These are phyloP conservation scores for Herpomyces periplanetae DNA, from an alignment of 2,329 filamentous ascomycete genomes.

Conservation along the genomic window DNA sequence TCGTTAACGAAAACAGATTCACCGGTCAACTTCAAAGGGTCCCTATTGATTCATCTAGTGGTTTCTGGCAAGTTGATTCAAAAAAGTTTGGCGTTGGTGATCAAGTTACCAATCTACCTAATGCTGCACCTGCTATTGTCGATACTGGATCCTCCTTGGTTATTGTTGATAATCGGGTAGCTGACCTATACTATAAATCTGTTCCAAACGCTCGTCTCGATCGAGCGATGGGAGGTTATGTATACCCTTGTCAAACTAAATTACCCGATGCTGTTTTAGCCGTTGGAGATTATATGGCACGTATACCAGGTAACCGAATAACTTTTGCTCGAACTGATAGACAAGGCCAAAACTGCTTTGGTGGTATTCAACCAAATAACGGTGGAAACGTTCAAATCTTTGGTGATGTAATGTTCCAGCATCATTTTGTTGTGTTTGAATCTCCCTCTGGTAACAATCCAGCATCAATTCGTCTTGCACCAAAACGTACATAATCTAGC, in stretches of 20 bases:
- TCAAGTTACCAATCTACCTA: constrained; percentile 15
- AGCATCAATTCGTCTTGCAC: too few species aligned
- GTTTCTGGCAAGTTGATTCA: constrained; percentile 27
- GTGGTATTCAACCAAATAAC: constrained; percentile 28
- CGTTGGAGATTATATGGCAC: constrained; percentile 17
- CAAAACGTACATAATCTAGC: too few species aligned
- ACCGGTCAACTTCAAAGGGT: constrained; percentile 19
- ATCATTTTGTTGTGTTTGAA: too few species aligned
- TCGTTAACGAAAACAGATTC: constrained; percentile 21
- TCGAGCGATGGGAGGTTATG: constrained; percentile 11
- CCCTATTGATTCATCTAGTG: constrained; percentile 17
- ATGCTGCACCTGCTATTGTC: constrained; percentile 14
- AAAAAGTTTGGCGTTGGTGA: constrained; percentile 16
- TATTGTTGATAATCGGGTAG: constrained; percentile 16
- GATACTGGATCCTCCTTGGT: constrained; percentile 28
- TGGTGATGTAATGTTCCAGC: too few species aligned
- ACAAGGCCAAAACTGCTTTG: too few species aligned
- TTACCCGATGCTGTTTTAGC: constrained; percentile 16
- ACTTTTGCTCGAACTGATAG: constrained; percentile 14
- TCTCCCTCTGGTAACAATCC: too few species aligned
- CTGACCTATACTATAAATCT: constrained; percentile 16
- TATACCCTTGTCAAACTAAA: constrained; percentile 15
- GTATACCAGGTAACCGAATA: constrained; percentile 14
- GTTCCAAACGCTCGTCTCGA: constrained; percentile 13
- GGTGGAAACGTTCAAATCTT: too few species aligned